phyloP scores from a whole-genome alignment of 106 monocot species.

The Allium fistulosum region DNA sequence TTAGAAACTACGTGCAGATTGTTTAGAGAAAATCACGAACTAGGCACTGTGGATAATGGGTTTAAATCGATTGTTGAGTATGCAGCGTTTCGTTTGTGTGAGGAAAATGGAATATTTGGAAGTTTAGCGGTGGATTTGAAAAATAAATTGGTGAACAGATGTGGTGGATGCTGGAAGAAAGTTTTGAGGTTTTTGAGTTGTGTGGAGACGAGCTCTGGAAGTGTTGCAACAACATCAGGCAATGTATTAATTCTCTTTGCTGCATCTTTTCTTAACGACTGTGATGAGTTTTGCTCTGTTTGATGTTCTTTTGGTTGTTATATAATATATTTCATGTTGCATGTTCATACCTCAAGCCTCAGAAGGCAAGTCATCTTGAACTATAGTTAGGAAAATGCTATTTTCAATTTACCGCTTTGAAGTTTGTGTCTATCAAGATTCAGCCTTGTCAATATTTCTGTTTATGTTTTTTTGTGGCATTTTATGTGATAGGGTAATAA shows the following conservation, averaged over 20 bases:
- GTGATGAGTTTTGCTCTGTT: too few relatives aligned
- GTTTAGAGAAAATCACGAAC: slow-evolving; percentile 34
- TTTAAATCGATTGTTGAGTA: slow-evolving; percentile 69
- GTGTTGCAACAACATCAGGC: slow-evolving; percentile 78
- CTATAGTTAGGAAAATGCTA: too few relatives aligned
- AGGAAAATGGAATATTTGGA: slow-evolving; percentile 31
- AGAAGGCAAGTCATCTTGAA: too few relatives aligned
- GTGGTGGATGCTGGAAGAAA: slow-evolving; percentile 86
- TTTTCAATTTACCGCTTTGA: too few relatives aligned
- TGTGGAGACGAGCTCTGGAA: slow-evolving; percentile 69
- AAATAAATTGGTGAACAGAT: slow-evolving; percentile 59
- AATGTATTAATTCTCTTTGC: slow-evolving; percentile 51
- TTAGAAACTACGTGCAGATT: slow-evolving; percentile 66
- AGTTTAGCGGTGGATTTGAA: slow-evolving; percentile 20
- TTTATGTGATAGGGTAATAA: too few relatives aligned
- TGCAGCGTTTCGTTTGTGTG: slow-evolving; percentile 58
- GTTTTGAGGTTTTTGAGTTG: slow-evolving; percentile 86
- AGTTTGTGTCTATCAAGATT: too few relatives aligned
- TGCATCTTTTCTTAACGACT: too few relatives aligned
- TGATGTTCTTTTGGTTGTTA: too few relatives aligned
- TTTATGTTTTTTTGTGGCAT: too few relatives aligned
- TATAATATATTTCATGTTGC: too few relatives aligned
- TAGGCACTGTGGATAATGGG: slow-evolving; percentile 25
- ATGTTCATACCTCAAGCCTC: too few relatives aligned
- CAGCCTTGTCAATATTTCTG: too few relatives aligned